Percentiles rank a stretch among this genome's conserved stretches.
Evolutionary conservation across 1,139 yeast species (phyloP).

Genomic region (Zygosaccharomyces sapae): DNA sequence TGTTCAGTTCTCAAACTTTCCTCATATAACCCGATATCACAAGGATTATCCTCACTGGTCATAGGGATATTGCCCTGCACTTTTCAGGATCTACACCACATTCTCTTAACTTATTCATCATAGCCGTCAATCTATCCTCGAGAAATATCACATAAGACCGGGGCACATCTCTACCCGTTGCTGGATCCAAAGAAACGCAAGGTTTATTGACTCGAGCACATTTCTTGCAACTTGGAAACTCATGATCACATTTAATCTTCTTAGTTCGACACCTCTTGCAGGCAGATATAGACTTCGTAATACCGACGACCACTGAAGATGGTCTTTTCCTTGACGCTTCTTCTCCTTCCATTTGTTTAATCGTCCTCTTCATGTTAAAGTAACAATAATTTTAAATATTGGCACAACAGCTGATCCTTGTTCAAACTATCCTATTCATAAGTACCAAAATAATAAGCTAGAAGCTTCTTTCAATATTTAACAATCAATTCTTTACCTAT

Average conservation of each 20-base stretch:
- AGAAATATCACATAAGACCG: conserved; percentile 71
- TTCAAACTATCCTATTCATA: no score
- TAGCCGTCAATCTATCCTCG: conserved; percentile 56
- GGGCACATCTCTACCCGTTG: conserved; percentile 82
- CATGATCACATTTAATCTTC: conserved; percentile 79
- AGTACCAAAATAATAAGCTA: no score
- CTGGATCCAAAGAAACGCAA: conserved; percentile 81
- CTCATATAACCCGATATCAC: conserved; percentile 20
- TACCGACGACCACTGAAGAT: conserved; percentile 33
- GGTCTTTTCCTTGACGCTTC: conserved; percentile 14
- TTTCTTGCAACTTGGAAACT: conserved; percentile 70
- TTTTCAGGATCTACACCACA: conserved; percentile 40
- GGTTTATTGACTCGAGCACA: conserved; percentile 67
- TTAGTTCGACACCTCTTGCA: conserved; percentile 78
- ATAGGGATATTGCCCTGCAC: conserved; percentile 27
- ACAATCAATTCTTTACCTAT: neutral
- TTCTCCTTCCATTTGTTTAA: conserved; percentile 5
- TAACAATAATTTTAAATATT: no score
- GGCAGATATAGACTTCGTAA: conserved; percentile 64
- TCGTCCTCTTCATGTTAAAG: conserved; percentile 3
- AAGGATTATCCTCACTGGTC: conserved; percentile 26
- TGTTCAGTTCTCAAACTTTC: conserved; percentile 20
- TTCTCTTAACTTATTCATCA: conserved; percentile 49
- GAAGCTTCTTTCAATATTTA: no score
- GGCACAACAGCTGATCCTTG: no score